These are phyloP conservation scores for Oryza glaberrima DNA, from an alignment of 176 grass and related monocot genomes.

Conservation along the genomic window DNA sequence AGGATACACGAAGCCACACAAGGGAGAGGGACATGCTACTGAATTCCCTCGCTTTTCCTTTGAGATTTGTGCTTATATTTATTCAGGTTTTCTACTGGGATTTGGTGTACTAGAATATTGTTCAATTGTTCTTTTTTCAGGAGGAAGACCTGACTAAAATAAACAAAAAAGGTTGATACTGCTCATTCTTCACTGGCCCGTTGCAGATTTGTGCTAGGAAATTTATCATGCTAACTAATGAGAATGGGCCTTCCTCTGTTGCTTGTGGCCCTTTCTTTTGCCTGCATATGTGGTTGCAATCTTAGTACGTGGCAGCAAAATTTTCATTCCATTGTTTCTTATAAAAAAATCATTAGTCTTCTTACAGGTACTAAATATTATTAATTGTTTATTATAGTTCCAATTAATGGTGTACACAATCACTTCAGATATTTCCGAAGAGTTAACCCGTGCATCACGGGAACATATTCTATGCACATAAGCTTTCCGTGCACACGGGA, in stretches of 20 bases:
- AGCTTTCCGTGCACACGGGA: too few relatives aligned
- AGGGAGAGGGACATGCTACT: background rate
- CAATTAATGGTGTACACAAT: too few relatives aligned
- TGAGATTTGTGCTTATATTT: background rate
- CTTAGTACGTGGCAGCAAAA: too few relatives aligned
- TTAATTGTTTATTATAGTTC: too few relatives aligned
- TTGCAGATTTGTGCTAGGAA: background rate
- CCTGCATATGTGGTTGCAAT: too few relatives aligned
- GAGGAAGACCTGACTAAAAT: background rate
- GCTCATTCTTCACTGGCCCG: background rate
- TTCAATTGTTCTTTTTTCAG: background rate
- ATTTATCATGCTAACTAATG: too few relatives aligned
- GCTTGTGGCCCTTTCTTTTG: too few relatives aligned
- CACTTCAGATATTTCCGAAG: background rate
- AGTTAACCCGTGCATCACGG: too few relatives aligned
- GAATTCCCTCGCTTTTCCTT: background rate
- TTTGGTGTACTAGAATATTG: background rate
- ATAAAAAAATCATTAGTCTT: background rate
- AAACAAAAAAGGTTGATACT: background rate
- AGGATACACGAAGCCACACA: conserved; percentile 5
- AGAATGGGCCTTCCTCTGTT: too few relatives aligned
- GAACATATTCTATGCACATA: too few relatives aligned
- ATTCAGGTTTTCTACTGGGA: conserved; percentile 16
- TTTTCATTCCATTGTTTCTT: too few relatives aligned
- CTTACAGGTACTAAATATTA: background rate